Percentiles rank a stretch among this genome's conserved stretches.
Evolutionary conservation across 345 rosid species (phyloP).

Genomic region (Hibiscus syriacus): DNA sequence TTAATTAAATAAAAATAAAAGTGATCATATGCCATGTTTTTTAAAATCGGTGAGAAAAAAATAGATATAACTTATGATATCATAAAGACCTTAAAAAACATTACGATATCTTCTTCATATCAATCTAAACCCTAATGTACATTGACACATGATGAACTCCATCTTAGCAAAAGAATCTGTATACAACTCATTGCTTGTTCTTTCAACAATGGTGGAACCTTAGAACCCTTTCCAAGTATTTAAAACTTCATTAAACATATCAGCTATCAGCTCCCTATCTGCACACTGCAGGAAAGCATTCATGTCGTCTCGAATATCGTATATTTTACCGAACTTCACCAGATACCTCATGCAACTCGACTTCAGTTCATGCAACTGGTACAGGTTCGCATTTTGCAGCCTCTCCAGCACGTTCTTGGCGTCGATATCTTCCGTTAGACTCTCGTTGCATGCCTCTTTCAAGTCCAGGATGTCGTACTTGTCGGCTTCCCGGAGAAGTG

Average conservation of each 20-base stretch:
- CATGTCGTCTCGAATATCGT: constrained; percentile 71
- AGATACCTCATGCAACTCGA: constrained; percentile 73
- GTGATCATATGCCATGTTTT: too few species aligned
- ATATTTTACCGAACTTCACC: constrained; percentile 87
- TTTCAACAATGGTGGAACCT: constrained; percentile 1
- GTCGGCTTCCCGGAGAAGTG: constrained; percentile 73
- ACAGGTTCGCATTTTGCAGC: constrained; percentile 65
- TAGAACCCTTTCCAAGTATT: constrained; percentile 87
- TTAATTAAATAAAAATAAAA: too few species aligned
- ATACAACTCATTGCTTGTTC: constrained; percentile 10
- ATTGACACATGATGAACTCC: constrained; percentile 30
- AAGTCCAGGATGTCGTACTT: constrained; percentile 75
- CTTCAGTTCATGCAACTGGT: constrained; percentile 60
- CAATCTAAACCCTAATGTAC: too few species aligned
- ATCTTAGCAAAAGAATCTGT: constrained; percentile 40
- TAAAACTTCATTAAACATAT: constrained; percentile 78
- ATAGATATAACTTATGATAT: too few species aligned
- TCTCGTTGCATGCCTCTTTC: constrained; percentile 76
- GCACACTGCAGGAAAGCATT: constrained; percentile 60
- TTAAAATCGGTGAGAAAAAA: too few species aligned
- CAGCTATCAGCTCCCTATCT: constrained; percentile 69
- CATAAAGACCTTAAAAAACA: too few species aligned
- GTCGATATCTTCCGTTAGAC: constrained; percentile 79
- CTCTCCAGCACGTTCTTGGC: constrained; percentile 74
- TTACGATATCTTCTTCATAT: not conserved